phyloP scores from a whole-genome alignment of 768 basidiomycete species.

The Asterophora parasitica region DNA sequence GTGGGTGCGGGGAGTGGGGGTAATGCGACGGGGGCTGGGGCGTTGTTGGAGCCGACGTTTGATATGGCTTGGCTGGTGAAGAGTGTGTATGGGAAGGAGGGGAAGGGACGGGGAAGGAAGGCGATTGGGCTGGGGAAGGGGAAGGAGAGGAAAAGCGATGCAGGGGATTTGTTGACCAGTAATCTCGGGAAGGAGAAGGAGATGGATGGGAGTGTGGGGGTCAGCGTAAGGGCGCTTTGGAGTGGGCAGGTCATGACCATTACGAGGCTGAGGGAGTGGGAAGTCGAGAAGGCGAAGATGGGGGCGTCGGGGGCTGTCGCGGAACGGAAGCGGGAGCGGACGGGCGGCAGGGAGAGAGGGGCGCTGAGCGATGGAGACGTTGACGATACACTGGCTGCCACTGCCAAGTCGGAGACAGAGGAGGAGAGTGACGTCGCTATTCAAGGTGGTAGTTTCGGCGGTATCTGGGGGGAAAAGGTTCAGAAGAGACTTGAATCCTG shows the following conservation, averaged over 20 bases:
- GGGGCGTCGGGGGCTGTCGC: conserved; percentile 6
- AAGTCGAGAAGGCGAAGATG: conserved; percentile 20
- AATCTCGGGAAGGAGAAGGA: conserved; percentile 18
- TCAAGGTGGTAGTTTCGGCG: conserved; percentile 22
- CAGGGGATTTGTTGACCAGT: conserved; percentile 13
- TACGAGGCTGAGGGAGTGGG: conserved; percentile 35
- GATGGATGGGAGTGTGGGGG: conserved; percentile 30
- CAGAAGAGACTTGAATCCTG: conserved; percentile 41
- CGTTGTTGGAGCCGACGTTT: conserved; percentile 40
- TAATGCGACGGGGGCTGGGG: conserved; percentile 27
- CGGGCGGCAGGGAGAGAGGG: conserved; percentile 16
- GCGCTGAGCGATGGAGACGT: conserved; percentile 39
- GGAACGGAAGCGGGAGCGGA: conserved; percentile 11
- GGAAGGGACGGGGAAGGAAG: conserved; percentile 17
- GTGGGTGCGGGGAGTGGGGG: conserved; percentile 29
- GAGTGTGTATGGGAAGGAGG: conserved; percentile 34
- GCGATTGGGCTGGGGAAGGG: conserved; percentile 18
- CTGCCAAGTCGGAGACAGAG: conserved; percentile 34
- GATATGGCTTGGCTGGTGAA: conserved; percentile 52
- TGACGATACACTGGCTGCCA: conserved; percentile 17
- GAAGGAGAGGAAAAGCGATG: conserved; percentile 21
- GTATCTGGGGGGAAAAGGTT: conserved; percentile 39
- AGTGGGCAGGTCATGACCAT: conserved; percentile 35
- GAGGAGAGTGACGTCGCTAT: conserved; percentile 39
- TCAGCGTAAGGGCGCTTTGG: conserved; percentile 40